These are phyloP conservation scores for Candida manassasensis DNA, from an alignment of 805 yeast species.

Conservation along the genomic window DNA sequence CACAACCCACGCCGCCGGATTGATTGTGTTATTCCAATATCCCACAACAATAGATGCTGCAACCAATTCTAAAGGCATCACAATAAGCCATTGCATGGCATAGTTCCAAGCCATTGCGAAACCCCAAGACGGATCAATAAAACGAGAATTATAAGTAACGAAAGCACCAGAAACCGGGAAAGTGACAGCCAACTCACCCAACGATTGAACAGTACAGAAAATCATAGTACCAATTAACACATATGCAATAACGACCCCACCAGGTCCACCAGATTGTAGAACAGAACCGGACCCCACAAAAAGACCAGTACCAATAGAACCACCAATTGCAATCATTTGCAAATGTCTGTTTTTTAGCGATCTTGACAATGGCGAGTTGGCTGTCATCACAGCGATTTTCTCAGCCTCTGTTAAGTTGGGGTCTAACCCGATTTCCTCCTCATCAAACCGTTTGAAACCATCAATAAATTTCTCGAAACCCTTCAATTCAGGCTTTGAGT, in stretches of 20 bases:
- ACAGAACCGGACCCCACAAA: constrained; percentile 71
- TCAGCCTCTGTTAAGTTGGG: constrained; percentile 20
- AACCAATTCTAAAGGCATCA: constrained; percentile 53
- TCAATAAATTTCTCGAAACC: constrained; percentile 23
- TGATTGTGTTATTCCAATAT: constrained; percentile 49
- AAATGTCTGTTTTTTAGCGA: constrained; percentile 60
- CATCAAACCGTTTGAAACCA: constrained; percentile 28
- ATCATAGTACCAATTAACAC: constrained; percentile 53
- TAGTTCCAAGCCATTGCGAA: constrained; percentile 38
- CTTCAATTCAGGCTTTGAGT: constrained; percentile 14
- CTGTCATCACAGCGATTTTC: constrained; percentile 35
- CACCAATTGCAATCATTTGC: constrained; percentile 81
- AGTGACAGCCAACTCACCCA: constrained; percentile 57
- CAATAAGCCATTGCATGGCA: constrained; percentile 27
- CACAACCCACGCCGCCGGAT: constrained; percentile 57
- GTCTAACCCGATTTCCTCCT: constrained; percentile 39
- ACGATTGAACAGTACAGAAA: constrained; percentile 48
- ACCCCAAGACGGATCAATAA: constrained; percentile 58
- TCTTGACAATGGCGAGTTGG: constrained; percentile 47
- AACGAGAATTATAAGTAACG: constrained; percentile 51
- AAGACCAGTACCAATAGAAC: constrained; percentile 80
- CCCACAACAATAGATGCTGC: constrained; percentile 52
- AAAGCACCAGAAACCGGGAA: constrained; percentile 67
- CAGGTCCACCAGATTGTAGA: constrained; percentile 65
- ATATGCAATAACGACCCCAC: constrained; percentile 58